Conservation (phyloP, 2,329 filamentous ascomycete species). For the Aspergillaceae sp. region DNA sequence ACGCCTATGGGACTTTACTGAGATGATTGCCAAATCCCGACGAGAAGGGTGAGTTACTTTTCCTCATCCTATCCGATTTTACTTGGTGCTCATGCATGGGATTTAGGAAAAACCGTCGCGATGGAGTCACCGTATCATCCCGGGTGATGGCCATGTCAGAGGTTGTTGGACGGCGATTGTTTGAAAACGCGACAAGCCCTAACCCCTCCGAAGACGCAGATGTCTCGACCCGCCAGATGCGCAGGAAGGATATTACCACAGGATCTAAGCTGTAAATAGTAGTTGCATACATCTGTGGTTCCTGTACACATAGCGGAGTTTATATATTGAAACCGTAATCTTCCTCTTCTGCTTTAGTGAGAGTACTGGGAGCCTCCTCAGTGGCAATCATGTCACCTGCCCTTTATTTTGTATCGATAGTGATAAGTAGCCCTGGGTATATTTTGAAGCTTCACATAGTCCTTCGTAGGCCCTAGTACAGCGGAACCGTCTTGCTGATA, state of each 20-base stretch:
- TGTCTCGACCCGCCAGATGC: slow-evolving; percentile 27
- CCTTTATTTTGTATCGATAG: no score
- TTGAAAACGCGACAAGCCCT: slow-evolving; percentile 31
- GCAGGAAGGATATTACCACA: slow-evolving; percentile 29
- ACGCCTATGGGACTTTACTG: slow-evolving; percentile 82
- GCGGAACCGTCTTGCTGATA: no score
- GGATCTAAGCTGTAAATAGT: slow-evolving; percentile 21
- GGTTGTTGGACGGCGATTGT: slow-evolving; percentile 60
- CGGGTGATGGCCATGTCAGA: slow-evolving; percentile 73
- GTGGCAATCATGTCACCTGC: no score
- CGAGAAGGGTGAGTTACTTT: slow-evolving; percentile 57
- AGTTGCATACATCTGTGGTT: neutral
- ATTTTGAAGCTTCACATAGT: no score
- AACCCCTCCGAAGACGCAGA: slow-evolving; percentile 17
- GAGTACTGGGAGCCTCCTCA: no score
- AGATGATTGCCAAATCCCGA: slow-evolving; percentile 71
- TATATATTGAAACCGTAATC: no score
- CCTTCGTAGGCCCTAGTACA: no score
- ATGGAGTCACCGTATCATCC: slow-evolving; percentile 78
- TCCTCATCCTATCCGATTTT: neutral
- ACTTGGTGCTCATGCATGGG: neutral
- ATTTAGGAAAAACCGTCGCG: slow-evolving; percentile 72
- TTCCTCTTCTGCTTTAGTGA: no score
- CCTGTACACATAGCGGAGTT: no score
- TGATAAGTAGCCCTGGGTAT: no score